Evolutionary conservation across 257 asterid species (phyloP), one percentile per base, ranked within the genome.

Genomic region (Solanum rostratum): DNA sequence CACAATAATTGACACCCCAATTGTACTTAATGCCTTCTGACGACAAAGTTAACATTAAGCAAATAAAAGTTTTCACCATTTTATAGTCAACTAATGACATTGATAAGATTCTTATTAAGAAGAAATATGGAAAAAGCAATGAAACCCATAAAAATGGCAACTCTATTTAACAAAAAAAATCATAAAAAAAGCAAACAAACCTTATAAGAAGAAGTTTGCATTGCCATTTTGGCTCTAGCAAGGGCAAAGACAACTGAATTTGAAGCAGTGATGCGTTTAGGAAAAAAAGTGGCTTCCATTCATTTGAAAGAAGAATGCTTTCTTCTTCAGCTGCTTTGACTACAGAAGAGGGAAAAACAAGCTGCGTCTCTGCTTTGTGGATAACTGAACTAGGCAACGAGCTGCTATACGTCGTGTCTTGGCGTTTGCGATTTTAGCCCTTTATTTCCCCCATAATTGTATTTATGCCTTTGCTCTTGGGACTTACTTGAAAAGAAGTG

Each of bases 181-280:
- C 33, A 16, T 41, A 74, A 24, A 74, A 30, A 74, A 55, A 33
- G 5, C 3, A 33, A 33, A 33, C 39, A 33, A 88, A 94, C 98
- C 97, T 89, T 88, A 91, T 84, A 85, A 84, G 97, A 88, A 50
- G 96, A 92, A 71, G 86, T 90, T 84, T 90, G 96, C 91, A 87
- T 84, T 83, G 93, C 93, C 98, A 93, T 93, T 85, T 84, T 88
- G 80, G 91, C 80, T 79, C 27, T 83, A 79, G 89, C 86, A 88
- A 53, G 84, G 71, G 88, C 63, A 84, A 30, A 88, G 79, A 80
- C 43, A 85, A 87, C 43, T n/a, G 86, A 82, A 20, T 76, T 84
- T 53, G 87, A 57, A 66, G 84, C 86, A 30, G 68, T 68, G 54
- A 86, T 81, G 81, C 86, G 80, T 84, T 87, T 87, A 87, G 86